These are phyloP conservation scores for Pochonia chlamydosporia DNA, from an alignment of 2,329 filamentous ascomycete genomes.

Conservation along the genomic window DNA sequence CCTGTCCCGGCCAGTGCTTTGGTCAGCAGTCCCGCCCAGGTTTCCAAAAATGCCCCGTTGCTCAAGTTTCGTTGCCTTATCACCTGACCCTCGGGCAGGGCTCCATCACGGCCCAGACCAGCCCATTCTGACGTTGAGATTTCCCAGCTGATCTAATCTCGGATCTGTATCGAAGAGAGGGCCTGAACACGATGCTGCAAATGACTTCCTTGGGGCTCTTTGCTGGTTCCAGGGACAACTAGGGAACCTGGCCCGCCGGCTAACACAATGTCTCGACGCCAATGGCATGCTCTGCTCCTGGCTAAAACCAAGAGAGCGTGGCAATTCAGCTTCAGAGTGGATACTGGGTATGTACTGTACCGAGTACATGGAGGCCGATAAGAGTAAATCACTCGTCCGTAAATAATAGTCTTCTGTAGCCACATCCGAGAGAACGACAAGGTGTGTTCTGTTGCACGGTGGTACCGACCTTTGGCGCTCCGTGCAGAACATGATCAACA, in stretches of 20 bases:
- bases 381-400: too few species aligned
- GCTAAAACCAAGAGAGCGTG: neutral
- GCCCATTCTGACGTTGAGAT: neutral
- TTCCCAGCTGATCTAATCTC: slow-evolving; percentile 2
- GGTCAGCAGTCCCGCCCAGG: slow-evolving; percentile 7
- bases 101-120: slow-evolving; percentile 8
- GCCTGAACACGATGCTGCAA: neutral
- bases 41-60: slow-evolving; percentile 2
- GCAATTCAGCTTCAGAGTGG: slow-evolving; percentile 2
- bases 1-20: slow-evolving; percentile 10
- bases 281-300: neutral
- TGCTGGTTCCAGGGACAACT: neutral
- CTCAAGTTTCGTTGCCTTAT: slow-evolving; percentile 7
- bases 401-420: too few species aligned
- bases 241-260: neutral
- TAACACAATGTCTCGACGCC: too few species aligned
- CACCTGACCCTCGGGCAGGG: slow-evolving; percentile 9
- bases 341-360: too few species aligned
- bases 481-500: too few species aligned
- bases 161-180: neutral
- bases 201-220: too few species aligned
- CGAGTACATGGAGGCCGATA: neutral
- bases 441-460: too few species aligned
- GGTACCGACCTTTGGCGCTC: too few species aligned
- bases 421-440: too few species aligned